Percentiles rank a stretch among this genome's conserved stretches.
Evolutionary conservation across 148 eudicot species (phyloP).

Genomic region (Cornus kousa): DNA sequence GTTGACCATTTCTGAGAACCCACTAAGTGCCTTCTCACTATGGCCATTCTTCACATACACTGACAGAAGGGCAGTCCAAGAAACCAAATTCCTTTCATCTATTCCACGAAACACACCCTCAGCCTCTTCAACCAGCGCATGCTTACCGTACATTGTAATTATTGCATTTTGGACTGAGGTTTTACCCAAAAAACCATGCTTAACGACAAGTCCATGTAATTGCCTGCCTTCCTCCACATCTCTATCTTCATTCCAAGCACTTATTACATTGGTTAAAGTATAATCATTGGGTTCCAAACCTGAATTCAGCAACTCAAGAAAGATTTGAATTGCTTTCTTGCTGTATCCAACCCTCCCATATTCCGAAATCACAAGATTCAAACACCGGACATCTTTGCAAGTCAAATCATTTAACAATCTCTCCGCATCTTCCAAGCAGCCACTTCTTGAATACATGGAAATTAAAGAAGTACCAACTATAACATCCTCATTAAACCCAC

Average conservation of each 20-base stretch:
- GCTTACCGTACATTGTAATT: constrained; percentile 19
- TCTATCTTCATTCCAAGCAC: constrained; percentile 9
- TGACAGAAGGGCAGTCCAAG: constrained; percentile 23
- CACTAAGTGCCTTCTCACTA: constrained; percentile 9
- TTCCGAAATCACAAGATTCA: constrained; percentile 19
- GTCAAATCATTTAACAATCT: constrained; percentile 10
- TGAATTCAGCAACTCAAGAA: neutral
- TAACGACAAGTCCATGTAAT: constrained; percentile 16
- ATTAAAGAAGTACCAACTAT: constrained; percentile 15
- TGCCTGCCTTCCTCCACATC: constrained; percentile 12
- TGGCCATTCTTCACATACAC: constrained; percentile 14
- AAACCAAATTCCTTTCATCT: constrained; percentile 17
- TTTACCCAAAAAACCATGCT: constrained; percentile 8
- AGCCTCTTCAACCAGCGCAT: constrained; percentile 20
- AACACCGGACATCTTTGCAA: constrained; percentile 8
- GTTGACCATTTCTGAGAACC: constrained; percentile 10
- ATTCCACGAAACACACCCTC: constrained; percentile 15
- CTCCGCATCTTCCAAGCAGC: constrained; percentile 18
- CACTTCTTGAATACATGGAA: constrained; percentile 23
- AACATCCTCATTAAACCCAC: constrained; percentile 2
- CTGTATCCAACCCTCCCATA: constrained; percentile 12
- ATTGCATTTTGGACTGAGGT: constrained; percentile 12
- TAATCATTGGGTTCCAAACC: constrained; percentile 13
- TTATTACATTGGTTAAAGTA: constrained; percentile 6
- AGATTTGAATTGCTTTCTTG: constrained; percentile 5